A percentile compares a stretch with the other conserved stretches of the same genome.
Conservation (phyloP, 768 basidiomycete genomes). For the Tubosaeta brunneosetosa region DNA sequence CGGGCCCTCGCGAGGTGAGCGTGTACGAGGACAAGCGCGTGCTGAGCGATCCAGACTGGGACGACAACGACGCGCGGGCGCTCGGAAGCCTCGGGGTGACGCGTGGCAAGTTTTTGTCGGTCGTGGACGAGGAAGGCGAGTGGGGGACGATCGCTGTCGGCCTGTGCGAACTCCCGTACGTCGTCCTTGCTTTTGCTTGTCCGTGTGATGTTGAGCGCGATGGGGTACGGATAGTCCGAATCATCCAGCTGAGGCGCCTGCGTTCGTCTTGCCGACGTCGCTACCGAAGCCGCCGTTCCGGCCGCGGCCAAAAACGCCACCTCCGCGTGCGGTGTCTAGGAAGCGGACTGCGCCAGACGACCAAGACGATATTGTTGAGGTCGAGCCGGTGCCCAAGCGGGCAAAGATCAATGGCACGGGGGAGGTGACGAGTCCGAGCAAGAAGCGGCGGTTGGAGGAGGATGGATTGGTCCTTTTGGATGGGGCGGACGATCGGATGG, state of each 20-base stretch:
- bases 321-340: slow-evolving; percentile 38
- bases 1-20: slow-evolving; percentile 56
- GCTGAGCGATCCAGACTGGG: slow-evolving; percentile 89
- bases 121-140: slow-evolving; percentile 85
- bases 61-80: slow-evolving; percentile 80
- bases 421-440: slow-evolving; percentile 48
- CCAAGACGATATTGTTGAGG: slow-evolving; percentile 39
- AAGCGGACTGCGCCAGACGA: slow-evolving; percentile 59
- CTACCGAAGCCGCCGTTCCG: slow-evolving; percentile 53
- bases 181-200: slow-evolving; percentile 11
- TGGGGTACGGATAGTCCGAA: slow-evolving; percentile 40
- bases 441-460: slow-evolving; percentile 62
- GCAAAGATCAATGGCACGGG: slow-evolving; percentile 31
- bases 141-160: slow-evolving; percentile 68
- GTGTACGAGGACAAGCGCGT: slow-evolving; percentile 86
- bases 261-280: slow-evolving; percentile 62
- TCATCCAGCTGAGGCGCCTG: slow-evolving; percentile 46
- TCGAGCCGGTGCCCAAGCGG: slow-evolving; percentile 58
- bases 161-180: slow-evolving; percentile 67
- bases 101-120: slow-evolving; percentile 81
- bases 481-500: slow-evolving; percentile 47
- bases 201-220: too few relatives aligned
- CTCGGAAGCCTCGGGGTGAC: slow-evolving; percentile 76
- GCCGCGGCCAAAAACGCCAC: slow-evolving; percentile 37
- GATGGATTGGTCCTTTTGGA: slow-evolving; percentile 73